A percentile compares a stretch with the other conserved stretches of the same genome.
phyloP scores from a whole-genome alignment of 2,329 filamentous ascomycete genomes.

The Alternaria triticimaculans region DNA sequence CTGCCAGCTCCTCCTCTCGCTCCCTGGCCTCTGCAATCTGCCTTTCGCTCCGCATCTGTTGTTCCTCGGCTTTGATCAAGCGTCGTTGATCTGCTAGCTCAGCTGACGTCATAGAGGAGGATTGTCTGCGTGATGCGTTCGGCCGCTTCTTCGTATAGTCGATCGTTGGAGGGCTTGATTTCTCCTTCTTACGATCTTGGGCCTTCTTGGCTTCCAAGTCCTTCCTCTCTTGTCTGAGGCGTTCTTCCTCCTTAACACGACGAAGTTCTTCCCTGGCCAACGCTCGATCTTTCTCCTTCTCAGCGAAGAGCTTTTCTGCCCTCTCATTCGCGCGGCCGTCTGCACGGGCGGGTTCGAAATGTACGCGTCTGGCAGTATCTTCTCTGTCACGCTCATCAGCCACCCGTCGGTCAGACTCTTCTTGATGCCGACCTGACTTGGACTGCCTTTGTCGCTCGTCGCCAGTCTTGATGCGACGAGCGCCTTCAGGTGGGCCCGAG shows the following conservation, averaged over 20 bases:
- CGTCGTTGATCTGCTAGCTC: conserved; percentile 22
- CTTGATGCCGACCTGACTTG: conserved; percentile 30
- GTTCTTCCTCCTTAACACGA: conserved; percentile 27
- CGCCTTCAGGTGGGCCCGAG: conserved; percentile 29
- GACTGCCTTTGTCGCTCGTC: conserved; percentile 27
- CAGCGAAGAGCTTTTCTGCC: conserved; percentile 25
- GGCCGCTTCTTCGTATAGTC: conserved; percentile 23
- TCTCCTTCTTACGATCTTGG: conserved; percentile 26
- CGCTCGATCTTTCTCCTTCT: conserved; percentile 28
- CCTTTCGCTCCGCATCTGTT: conserved; percentile 33
- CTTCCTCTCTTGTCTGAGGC: conserved; percentile 13
- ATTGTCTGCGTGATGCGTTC: conserved; percentile 25
- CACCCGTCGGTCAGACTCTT: conserved; percentile 29
- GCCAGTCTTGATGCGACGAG: conserved; percentile 28
- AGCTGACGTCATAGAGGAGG: conserved; percentile 25
- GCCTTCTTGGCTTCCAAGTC: conserved; percentile 13
- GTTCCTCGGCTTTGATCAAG: conserved; percentile 28
- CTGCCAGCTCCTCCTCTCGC: conserved; percentile 29
- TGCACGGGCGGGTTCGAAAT: conserved; percentile 34
- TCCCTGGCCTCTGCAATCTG: conserved; percentile 31
- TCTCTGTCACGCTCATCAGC: conserved; percentile 17
- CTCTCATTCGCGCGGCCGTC: conserved; percentile 29
- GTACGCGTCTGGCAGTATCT: conserved; percentile 35
- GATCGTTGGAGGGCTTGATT: conserved; percentile 23
- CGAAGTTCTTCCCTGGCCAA: conserved; percentile 25